Evolutionary conservation across 208 protist species (phyloP).

Genomic region (Crithidia acanthocephali): DNA sequence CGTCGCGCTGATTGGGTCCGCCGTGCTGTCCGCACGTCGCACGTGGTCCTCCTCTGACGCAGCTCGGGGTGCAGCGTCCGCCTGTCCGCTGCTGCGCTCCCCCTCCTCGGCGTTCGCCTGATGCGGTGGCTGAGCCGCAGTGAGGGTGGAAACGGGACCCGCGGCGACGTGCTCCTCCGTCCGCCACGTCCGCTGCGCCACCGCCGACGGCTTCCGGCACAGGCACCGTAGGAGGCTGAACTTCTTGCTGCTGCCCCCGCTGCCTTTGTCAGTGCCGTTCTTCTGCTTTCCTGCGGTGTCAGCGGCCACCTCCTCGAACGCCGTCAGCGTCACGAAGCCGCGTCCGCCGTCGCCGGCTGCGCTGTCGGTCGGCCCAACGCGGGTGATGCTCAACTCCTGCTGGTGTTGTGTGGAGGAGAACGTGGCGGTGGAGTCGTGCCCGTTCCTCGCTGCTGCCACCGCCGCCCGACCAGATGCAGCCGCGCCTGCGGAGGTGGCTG

Average conservation of each 20-base stretch:
- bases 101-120: background rate
- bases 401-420: constrained; percentile 10
- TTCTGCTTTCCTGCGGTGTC: background rate
- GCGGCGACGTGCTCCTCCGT: constrained; percentile 14
- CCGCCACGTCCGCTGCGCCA: constrained; percentile 18
- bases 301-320: constrained; percentile 30
- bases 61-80: background rate
- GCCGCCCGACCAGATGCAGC: background rate
- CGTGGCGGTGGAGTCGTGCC: constrained; percentile 5
- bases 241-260: background rate
- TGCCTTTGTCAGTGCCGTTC: background rate
- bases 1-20: background rate
- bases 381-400: constrained; percentile 2
- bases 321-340: constrained; percentile 15
- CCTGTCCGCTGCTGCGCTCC: no score
- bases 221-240: constrained; percentile 13
- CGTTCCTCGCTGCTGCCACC: background rate
- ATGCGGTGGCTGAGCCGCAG: background rate
- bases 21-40: background rate
- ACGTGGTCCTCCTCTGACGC: background rate
- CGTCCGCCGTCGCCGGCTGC: background rate
- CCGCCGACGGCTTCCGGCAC: background rate
- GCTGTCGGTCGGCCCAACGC: background rate
- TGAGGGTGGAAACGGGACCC: background rate
- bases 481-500: background rate